Evolutionary conservation across 768 basidiomycete species (phyloP).

Genomic region (Lactarius psammicola): DNA sequence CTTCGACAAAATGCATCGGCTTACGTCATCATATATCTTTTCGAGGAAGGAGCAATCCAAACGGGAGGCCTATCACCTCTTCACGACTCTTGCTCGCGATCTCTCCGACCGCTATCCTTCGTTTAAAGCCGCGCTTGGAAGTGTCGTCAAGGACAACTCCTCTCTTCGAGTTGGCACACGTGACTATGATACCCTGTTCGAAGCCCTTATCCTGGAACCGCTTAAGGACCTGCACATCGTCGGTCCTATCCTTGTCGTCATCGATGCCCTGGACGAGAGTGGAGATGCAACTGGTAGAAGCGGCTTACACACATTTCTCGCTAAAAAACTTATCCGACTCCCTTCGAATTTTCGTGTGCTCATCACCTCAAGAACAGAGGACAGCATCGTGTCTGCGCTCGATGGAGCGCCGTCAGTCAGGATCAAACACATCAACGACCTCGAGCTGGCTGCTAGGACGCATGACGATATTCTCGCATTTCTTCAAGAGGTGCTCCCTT

Average conservation of each 20-base stretch:
- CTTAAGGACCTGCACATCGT: neutral
- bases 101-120: neutral
- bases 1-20: neutral
- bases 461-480: neutral
- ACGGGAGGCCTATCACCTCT: neutral
- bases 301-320: conserved; percentile 2
- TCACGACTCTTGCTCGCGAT: neutral
- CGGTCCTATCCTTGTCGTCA: neutral
- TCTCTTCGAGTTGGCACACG: neutral
- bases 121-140: neutral
- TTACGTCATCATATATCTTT: neutral
- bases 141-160: neutral
- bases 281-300: neutral
- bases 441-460: neutral
- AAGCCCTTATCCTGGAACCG: neutral
- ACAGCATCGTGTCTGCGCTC: neutral
- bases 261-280: conserved; percentile 5
- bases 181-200: neutral
- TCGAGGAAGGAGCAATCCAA: neutral
- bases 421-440: neutral
- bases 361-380: neutral
- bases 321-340: neutral
- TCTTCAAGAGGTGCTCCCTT: neutral
- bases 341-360: neutral
- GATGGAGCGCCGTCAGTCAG: neutral